Conservation (phyloP, 2,329 filamentous ascomycete species). For the Alternaria sp. region DNA sequence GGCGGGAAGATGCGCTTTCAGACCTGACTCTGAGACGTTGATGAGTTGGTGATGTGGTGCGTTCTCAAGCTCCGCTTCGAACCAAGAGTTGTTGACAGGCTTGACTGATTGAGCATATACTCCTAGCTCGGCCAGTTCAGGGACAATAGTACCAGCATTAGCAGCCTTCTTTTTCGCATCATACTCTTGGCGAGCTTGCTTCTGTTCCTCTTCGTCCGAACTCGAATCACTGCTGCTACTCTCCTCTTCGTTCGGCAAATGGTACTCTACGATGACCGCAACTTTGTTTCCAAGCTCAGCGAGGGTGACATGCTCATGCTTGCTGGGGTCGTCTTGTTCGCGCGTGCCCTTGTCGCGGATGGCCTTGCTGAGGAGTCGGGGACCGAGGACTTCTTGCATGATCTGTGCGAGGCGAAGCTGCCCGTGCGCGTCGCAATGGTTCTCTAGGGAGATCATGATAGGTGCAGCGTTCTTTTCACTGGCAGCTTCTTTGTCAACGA, state of each 20-base stretch:
- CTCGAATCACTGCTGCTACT: constrained; percentile 44
- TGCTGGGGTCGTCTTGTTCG: constrained; percentile 58
- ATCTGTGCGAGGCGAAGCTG: constrained; percentile 68
- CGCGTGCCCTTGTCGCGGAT: constrained; percentile 63
- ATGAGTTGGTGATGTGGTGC: constrained; percentile 69
- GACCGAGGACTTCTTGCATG: constrained; percentile 68
- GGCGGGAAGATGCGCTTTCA: constrained; percentile 59
- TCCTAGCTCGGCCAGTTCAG: constrained; percentile 69
- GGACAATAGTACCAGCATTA: constrained; percentile 61
- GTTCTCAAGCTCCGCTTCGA: constrained; percentile 55
- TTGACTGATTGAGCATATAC: constrained; percentile 75
- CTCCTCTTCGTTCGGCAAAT: constrained; percentile 61
- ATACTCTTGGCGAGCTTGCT: constrained; percentile 61
- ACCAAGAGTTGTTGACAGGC: constrained; percentile 70
- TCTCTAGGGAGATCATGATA: constrained; percentile 70
- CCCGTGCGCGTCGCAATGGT: constrained; percentile 67
- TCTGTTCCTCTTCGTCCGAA: constrained; percentile 52
- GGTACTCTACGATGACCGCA: constrained; percentile 71
- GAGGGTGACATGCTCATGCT: constrained; percentile 61
- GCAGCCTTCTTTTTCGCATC: constrained; percentile 59
- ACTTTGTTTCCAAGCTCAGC: constrained; percentile 68
- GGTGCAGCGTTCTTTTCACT: constrained; percentile 60
- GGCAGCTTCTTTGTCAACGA: constrained; percentile 64
- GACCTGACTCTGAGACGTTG: constrained; percentile 70
- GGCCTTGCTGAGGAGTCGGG: constrained; percentile 64